Conservation (phyloP, 176 grass and related monocot species). For the Echinochloa phyllopogon region DNA sequence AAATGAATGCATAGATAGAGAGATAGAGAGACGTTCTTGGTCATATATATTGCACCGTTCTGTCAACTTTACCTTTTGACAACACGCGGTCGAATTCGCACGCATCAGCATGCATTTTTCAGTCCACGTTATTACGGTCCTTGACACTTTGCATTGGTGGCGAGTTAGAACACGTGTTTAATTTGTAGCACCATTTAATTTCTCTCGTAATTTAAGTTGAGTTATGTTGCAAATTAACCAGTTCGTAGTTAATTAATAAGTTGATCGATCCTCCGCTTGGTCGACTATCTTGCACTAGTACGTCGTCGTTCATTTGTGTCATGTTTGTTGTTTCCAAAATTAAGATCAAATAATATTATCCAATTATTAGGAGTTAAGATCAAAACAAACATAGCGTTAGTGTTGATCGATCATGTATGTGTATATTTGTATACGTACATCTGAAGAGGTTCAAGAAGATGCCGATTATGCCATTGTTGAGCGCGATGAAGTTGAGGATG, state of each 20-base stretch:
- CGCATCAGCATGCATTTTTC: background rate
- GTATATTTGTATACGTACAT: constrained; percentile 21
- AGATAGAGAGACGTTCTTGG: background rate
- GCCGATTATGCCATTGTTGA: constrained; percentile 66
- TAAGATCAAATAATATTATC: background rate
- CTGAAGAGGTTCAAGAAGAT: constrained; percentile 52
- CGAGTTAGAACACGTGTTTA: no score
- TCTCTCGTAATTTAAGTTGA: background rate
- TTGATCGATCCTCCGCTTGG: background rate
- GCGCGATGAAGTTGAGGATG: constrained; percentile 60
- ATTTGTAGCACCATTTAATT: background rate
- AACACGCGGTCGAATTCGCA: background rate
- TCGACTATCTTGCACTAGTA: background rate
- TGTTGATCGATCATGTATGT: background rate
- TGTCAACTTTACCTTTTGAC: background rate
- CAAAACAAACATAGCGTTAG: background rate
- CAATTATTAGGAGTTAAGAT: background rate
- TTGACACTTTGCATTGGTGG: background rate
- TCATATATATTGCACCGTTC: background rate
- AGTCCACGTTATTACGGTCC: background rate
- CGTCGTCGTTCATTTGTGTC: background rate
- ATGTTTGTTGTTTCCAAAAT: background rate
- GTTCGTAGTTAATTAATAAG: background rate
- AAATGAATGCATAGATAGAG: background rate
- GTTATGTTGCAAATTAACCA: background rate